These are phyloP conservation scores for Holtermanniella nyarrowii DNA, from an alignment of 768 basidiomycete genomes.

Conservation along the genomic window DNA sequence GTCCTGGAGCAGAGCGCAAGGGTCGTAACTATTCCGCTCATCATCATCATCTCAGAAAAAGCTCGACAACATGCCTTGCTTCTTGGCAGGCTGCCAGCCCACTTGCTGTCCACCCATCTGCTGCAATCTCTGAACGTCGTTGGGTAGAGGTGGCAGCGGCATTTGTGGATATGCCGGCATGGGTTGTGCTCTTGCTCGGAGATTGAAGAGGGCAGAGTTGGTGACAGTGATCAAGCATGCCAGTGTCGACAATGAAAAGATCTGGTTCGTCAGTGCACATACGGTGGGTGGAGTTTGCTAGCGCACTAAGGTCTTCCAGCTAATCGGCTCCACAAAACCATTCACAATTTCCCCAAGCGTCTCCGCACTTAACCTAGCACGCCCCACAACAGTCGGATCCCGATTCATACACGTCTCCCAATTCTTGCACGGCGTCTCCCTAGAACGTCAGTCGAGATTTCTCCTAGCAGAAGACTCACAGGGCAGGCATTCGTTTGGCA, in stretches of 20 bases:
- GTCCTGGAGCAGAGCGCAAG: no score
- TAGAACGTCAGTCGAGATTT: slow-evolving; percentile 12
- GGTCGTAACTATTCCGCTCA: no score
- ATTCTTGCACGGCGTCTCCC: slow-evolving; percentile 62
- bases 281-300: neutral
- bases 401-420: slow-evolving; percentile 96
- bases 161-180: neutral
- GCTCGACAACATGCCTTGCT: neutral
- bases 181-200: slow-evolving; percentile 14
- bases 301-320: slow-evolving; percentile 88
- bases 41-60: slow-evolving; percentile 6
- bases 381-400: slow-evolving; percentile 78
- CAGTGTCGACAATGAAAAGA: slow-evolving; percentile 39
- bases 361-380: slow-evolving; percentile 83
- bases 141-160: neutral
- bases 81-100: neutral
- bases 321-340: slow-evolving; percentile 92
- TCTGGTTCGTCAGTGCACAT: slow-evolving; percentile 19
- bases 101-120: neutral
- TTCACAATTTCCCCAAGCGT: slow-evolving; percentile 93
- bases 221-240: slow-evolving; percentile 36
- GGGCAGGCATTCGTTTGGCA: slow-evolving; percentile 65
- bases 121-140: neutral
- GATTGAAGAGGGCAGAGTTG: slow-evolving; percentile 38
- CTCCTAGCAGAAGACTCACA: slow-evolving; percentile 44